Evolutionary conservation across 805 yeast genomes (phyloP).

Genomic region (Metahyphopichia silvanorum): DNA sequence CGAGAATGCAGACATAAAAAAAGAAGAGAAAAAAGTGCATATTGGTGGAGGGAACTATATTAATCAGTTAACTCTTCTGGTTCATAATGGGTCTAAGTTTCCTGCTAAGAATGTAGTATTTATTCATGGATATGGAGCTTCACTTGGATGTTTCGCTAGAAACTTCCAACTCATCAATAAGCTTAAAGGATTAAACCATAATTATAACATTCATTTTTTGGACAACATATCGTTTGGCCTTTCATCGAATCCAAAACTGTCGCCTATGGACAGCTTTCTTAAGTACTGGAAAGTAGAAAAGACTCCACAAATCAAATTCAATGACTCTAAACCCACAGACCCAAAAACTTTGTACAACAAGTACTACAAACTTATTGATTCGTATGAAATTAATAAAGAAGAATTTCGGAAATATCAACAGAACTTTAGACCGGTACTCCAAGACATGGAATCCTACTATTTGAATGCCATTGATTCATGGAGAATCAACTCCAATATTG

Average conservation of each 20-base stretch:
- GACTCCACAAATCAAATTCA: constrained; percentile 19
- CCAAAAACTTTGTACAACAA: constrained; percentile 30
- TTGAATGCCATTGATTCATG: constrained; percentile 60
- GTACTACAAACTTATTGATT: constrained; percentile 38
- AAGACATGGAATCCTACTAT: constrained; percentile 53
- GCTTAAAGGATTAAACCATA: constrained; percentile 22
- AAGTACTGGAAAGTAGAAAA: constrained; percentile 17
- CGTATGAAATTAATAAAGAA: constrained; percentile 22
- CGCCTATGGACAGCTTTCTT: constrained; percentile 9
- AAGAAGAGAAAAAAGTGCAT: constrained; percentile 15
- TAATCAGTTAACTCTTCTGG: constrained; percentile 32
- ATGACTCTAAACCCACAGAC: constrained; percentile 24
- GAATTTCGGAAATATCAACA: constrained; percentile 28
- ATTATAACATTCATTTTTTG: constrained; percentile 46
- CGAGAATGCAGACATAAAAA: constrained; percentile 20
- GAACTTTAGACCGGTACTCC: constrained; percentile 35
- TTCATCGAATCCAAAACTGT: constrained; percentile 43
- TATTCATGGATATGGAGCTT: constrained; percentile 58
- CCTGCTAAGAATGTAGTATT: constrained; percentile 44
- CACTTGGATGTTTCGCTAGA: constrained; percentile 54
- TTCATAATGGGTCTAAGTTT: constrained; percentile 19
- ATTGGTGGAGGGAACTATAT: constrained; percentile 23
- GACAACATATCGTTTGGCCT: constrained; percentile 52
- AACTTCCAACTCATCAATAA: constrained; percentile 43
- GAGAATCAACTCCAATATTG: constrained; percentile 49